Percentiles rank a stretch among this genome's conserved stretches.
These are phyloP conservation scores for Neurospora sp. DNA, from an alignment of 2,329 filamentous ascomycete genomes.

Conservation along the genomic window DNA sequence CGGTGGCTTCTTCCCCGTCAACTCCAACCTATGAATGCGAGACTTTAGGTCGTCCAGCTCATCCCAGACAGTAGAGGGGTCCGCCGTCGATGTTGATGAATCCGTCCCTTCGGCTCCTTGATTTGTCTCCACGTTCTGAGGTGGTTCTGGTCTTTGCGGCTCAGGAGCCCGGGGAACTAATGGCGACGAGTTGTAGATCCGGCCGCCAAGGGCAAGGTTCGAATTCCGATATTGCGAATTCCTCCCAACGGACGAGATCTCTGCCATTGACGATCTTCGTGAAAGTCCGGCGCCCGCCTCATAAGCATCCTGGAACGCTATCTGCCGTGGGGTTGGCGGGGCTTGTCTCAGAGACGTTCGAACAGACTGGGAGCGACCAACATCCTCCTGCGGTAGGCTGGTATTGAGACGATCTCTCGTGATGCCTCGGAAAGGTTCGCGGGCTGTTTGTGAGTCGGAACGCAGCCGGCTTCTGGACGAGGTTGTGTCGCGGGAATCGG, in stretches of 20 bases:
- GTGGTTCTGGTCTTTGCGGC: slow-evolving; percentile 24
- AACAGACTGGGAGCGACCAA: slow-evolving; percentile 23
- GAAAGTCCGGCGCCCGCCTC: slow-evolving; percentile 21
- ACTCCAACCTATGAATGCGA: slow-evolving; percentile 78
- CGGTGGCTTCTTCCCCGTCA: slow-evolving; percentile 77
- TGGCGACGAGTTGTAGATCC: slow-evolving; percentile 50
- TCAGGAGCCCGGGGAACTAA: slow-evolving; percentile 39
- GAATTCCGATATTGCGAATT: slow-evolving; percentile 33
- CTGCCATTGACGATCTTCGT: slow-evolving; percentile 37
- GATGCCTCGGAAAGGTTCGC: slow-evolving; percentile 34
- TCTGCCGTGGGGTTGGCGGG: slow-evolving; percentile 39
- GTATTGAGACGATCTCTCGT: slow-evolving; percentile 14
- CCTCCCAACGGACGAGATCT: slow-evolving; percentile 31
- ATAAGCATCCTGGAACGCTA: slow-evolving; percentile 34
- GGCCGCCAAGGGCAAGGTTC: slow-evolving; percentile 28
- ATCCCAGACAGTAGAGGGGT: slow-evolving; percentile 93
- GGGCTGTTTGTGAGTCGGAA: slow-evolving; percentile 32
- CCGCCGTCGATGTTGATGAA: slow-evolving; percentile 78
- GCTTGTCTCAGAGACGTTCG: slow-evolving; percentile 27
- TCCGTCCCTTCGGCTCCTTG: slow-evolving; percentile 60
- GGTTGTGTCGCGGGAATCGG: slow-evolving; percentile 44
- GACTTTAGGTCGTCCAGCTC: slow-evolving; percentile 94
- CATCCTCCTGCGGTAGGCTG: slow-evolving; percentile 20
- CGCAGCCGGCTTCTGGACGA: slow-evolving; percentile 24
- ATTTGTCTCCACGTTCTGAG: slow-evolving; percentile 27